Percentiles rank a stretch among this genome's conserved stretches.
These are phyloP conservation scores for Chamaenerion angustifolium DNA, from an alignment of 345 rosid genomes.

Conservation along the genomic window DNA sequence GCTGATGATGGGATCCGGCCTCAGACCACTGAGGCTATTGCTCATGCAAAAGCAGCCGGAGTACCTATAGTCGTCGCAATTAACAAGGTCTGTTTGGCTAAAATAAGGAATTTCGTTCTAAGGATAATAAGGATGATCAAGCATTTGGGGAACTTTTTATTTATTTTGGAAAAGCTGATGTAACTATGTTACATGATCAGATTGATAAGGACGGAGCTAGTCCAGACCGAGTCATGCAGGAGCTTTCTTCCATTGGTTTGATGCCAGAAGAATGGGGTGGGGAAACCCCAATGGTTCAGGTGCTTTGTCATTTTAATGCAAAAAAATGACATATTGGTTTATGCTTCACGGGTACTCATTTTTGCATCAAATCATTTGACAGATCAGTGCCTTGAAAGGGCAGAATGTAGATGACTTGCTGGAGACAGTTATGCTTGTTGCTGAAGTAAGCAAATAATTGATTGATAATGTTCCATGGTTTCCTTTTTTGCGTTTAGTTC, in stretches of 20 bases:
- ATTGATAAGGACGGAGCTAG: slow-evolving; percentile 96
- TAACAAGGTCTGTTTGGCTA: slow-evolving; percentile 49
- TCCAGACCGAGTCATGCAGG: slow-evolving; percentile 97
- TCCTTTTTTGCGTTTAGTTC: background rate
- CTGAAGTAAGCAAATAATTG: slow-evolving; percentile 54
- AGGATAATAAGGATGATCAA: too few relatives aligned
- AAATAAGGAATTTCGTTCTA: background rate
- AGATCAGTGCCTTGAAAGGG: slow-evolving; percentile 98
- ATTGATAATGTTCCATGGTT: background rate
- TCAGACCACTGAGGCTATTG: slow-evolving; percentile 95
- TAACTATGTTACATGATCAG: slow-evolving; percentile 22
- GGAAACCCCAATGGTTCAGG: slow-evolving; percentile 93
- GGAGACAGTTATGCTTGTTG: slow-evolving; percentile 96
- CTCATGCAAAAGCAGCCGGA: slow-evolving; percentile 96
- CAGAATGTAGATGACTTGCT: slow-evolving; percentile 65
- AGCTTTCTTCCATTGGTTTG: slow-evolving; percentile 87
- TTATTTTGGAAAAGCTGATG: too few relatives aligned
- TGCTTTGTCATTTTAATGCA: slow-evolving; percentile 14
- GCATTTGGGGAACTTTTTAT: too few relatives aligned
- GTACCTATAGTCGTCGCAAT: slow-evolving; percentile 87
- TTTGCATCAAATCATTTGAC: slow-evolving; percentile 18
- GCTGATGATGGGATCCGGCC: slow-evolving; percentile 99
- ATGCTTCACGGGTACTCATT: slow-evolving; percentile 11
- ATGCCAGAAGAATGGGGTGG: slow-evolving; percentile 99
- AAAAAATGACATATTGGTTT: background rate